phyloP scores from a whole-genome alignment of 1,139 yeast species.

The Kodamaea ohmeri region DNA sequence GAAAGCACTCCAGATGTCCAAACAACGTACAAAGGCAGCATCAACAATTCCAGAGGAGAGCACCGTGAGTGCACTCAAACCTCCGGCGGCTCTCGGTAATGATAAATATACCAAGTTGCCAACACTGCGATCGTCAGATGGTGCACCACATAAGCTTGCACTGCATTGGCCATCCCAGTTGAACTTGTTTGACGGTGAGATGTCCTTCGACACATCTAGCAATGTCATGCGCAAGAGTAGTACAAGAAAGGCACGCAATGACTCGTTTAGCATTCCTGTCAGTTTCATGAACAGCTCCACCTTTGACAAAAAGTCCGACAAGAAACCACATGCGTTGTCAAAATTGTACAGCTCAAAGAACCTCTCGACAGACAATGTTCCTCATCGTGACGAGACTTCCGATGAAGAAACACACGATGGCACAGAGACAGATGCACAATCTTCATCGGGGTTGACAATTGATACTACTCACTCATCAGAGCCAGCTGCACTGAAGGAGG shows the following conservation, averaged over 20 bases:
- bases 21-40: background rate
- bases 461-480: slow-evolving; percentile 1
- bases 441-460: slow-evolving; percentile 2
- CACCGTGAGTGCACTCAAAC: background rate
- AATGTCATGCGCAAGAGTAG: slow-evolving; percentile 38
- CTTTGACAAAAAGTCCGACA: slow-evolving; percentile 13
- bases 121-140: slow-evolving; percentile 2
- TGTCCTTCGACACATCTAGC: slow-evolving; percentile 32
- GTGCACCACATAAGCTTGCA: background rate
- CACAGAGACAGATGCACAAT: slow-evolving; percentile 1
- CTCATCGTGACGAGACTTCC: background rate
- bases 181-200: slow-evolving; percentile 41
- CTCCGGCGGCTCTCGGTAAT: background rate
- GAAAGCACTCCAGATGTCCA: slow-evolving; percentile 14
- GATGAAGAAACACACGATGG: slow-evolving; percentile 3
- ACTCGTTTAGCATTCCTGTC: slow-evolving; percentile 29
- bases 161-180: slow-evolving; percentile 54
- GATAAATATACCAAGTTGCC: background rate
- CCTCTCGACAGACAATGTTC: slow-evolving; percentile 1
- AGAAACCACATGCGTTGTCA: slow-evolving; percentile 14
- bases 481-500: background rate
- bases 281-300: slow-evolving; percentile 14
- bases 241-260: slow-evolving; percentile 33
- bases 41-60: slow-evolving; percentile 6
- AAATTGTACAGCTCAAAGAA: slow-evolving; percentile 10